Base-by-base conservation (phyloP, 345 rosid species). In the Aquilaria yunnanensis region DNA sequence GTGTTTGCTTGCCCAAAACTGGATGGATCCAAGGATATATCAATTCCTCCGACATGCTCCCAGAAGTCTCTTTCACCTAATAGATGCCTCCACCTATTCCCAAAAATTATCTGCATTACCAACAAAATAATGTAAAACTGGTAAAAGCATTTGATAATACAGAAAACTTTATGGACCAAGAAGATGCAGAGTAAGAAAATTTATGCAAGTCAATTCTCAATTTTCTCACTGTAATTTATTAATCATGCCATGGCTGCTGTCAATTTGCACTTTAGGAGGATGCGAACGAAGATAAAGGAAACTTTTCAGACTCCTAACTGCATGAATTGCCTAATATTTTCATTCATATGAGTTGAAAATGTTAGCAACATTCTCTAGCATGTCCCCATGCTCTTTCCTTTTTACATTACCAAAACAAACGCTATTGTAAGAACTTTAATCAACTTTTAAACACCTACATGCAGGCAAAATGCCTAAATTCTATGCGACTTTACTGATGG, bases 1-100 rank as follows among this genome's bases (percentile, higher is more conserved):
- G 90, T 88, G 72, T 93, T 93, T 67, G 98, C 97, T 77, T 93
- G 98, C 72, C 96, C 96, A 74, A 93, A 93, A 81, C 96, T 81
- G 72, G 96, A 90, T 47, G 98, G 96, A 62, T 85, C 89, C 80
- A 93, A 69, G 65, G 89, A 88, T 73, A 93, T 82, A 74, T 93
- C 97, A 67, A 93, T 83, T 50, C 96, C 97, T 75, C 96, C 98
- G 51, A 86, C 85, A 58, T 81, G 87, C 70, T 93, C 97, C 98
- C 98, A 92, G 66, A 92, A 92, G 74, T 89, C 96, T 72, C 72
- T 77, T 70, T 92, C 96, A 46, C 98, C 98, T 72, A 89, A 75
- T 60, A 89, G 84, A 87, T 87, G 96, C 71, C 96, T 84, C 98
- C 98, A 92, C 74, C 96, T 78, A 78, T 89, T 83, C 72, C 98